Evolutionary conservation across 1,284 basidiomycete genomes (phyloP).

Genomic region (Ganoderma multipileum): DNA sequence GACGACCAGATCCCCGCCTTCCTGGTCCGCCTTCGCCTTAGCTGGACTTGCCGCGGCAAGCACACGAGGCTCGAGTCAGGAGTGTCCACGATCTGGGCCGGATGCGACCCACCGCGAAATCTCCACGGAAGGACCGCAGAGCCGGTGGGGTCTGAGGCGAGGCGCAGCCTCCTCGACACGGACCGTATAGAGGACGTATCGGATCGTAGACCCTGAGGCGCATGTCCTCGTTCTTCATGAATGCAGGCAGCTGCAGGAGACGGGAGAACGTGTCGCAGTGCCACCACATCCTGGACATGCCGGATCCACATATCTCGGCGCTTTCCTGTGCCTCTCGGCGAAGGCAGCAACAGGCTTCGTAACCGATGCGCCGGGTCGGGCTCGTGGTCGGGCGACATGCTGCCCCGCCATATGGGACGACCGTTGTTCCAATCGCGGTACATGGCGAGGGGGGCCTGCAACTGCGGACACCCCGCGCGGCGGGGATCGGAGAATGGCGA

Average conservation of each 20-base stretch:
- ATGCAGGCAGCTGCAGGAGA: constrained; percentile 5
- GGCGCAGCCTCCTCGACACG: constrained; percentile 18
- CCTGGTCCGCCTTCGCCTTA: constrained; percentile 15
- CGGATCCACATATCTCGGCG: constrained; percentile 18
- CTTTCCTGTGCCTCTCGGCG: constrained; percentile 8
- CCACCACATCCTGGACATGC: constrained; percentile 24
- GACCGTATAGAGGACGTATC: constrained; percentile 14
- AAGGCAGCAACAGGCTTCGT: constrained; percentile 10
- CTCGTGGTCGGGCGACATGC: constrained; percentile 6
- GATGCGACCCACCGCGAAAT: constrained; percentile 17
- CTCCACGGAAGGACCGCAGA: constrained; percentile 26
- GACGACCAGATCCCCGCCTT: constrained; percentile 11
- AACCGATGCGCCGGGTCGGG: constrained; percentile 14
- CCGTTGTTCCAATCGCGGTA: constrained; percentile 3
- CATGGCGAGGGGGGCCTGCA: background rate
- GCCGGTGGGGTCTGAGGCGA: constrained; percentile 20
- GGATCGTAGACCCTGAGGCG: constrained; percentile 23
- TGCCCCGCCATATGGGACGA: constrained; percentile 1
- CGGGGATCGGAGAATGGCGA: background rate
- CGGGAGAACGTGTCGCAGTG: constrained; percentile 18
- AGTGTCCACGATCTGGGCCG: constrained; percentile 7
- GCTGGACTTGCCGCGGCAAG: constrained; percentile 27
- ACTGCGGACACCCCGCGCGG: background rate
- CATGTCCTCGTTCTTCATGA: constrained; percentile 15
- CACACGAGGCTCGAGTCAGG: constrained; percentile 20